Evolutionary conservation across 495 filamentous ascomycete species (phyloP), one percentile per base, ranked within the genome.

Genomic region (Pseudevernia furfuracea): DNA sequence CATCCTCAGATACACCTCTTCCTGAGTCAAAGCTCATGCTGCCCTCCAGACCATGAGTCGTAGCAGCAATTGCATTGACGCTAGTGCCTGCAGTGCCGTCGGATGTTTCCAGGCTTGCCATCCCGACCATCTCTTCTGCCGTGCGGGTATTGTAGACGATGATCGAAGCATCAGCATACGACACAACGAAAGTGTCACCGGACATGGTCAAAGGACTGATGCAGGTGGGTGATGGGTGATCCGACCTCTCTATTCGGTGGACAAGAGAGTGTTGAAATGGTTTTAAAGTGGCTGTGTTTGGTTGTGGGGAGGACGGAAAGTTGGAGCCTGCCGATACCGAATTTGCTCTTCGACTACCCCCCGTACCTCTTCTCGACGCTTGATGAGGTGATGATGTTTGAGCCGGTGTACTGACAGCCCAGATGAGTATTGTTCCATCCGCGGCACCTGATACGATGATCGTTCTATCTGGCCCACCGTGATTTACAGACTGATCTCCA

Each of bases 131-230:
- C 71, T 96, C 91, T 71, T 98, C 94, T 17, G 91, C 93, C 1
- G 90, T 90, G 60, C 90, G 79, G 2, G 94, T 97, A 69, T 96
- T 91, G 71, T 91, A 98, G 44, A 96, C 86, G 23, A 97, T 80
- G 37, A 97, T 89, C 8, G 89, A 87, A 9, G 91, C 89, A 75
- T 98, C 94, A 4, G 87, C 83, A 70, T 91, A 98, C 44, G 90
- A 90, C 17, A 97, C 94, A 8, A 96, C 91, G 71, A 98, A 97
- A 14, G 87, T 89, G 65, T 97, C 90, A 5, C 95, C 94, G n/a
- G 81, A 85, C 21, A 85, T 76, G 37, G 91, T 92, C 55, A 97
- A 79, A 0, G 94, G 90, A 9, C 88, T 90, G 70, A 98, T 97
- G 70, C 89, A 95, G 0, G 94, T 97, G 3, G 94, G 92, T 34